Evolutionary conservation across 2,329 filamentous ascomycete species (phyloP).

Genomic region (Cordyceps pruinosa): DNA sequence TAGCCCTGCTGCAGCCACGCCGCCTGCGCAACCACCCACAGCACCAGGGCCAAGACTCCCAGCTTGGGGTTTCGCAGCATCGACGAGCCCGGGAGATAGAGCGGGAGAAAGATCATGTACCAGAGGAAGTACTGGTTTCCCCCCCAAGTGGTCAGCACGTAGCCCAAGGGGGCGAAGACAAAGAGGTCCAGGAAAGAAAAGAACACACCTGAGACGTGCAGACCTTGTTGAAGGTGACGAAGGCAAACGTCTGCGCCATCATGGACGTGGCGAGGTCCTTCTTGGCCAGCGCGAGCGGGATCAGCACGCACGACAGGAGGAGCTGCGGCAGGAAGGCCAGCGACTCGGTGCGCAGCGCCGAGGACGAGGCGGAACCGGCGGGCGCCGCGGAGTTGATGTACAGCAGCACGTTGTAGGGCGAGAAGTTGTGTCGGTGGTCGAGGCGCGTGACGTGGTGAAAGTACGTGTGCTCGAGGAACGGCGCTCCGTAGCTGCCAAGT

Average conservation of each 20-base stretch:
- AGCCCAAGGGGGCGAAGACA: neutral
- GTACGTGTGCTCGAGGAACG: constrained; percentile 85
- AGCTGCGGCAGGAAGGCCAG: constrained; percentile 87
- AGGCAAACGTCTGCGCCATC: constrained; percentile 93
- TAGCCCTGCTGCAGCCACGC: constrained; percentile 72
- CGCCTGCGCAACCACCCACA: constrained; percentile 74
- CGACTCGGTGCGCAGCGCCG: constrained; percentile 55
- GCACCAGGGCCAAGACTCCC: constrained; percentile 56
- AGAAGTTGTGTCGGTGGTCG: constrained; percentile 98
- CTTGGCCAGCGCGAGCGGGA: constrained; percentile 72
- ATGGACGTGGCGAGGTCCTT: constrained; percentile 75
- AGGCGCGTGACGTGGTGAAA: constrained; percentile 87
- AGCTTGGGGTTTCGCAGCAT: constrained; percentile 53
- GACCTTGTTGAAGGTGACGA: constrained; percentile 97
- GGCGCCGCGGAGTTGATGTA: constrained; percentile 71
- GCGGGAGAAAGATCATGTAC: constrained; percentile 90
- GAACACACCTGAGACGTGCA: constrained; percentile 87
- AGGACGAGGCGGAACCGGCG: constrained; percentile 19
- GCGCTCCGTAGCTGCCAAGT: constrained; percentile 58
- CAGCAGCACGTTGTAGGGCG: constrained; percentile 85
- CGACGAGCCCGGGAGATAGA: constrained; percentile 78
- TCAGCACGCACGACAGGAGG: constrained; percentile 66
- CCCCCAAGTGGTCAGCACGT: constrained; percentile 14
- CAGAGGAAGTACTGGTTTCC: constrained; percentile 83
- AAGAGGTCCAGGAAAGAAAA: neutral